These are phyloP conservation scores for Recurvomyces mirabilis DNA, from an alignment of 495 filamentous ascomycete species.

Conservation along the genomic window DNA sequence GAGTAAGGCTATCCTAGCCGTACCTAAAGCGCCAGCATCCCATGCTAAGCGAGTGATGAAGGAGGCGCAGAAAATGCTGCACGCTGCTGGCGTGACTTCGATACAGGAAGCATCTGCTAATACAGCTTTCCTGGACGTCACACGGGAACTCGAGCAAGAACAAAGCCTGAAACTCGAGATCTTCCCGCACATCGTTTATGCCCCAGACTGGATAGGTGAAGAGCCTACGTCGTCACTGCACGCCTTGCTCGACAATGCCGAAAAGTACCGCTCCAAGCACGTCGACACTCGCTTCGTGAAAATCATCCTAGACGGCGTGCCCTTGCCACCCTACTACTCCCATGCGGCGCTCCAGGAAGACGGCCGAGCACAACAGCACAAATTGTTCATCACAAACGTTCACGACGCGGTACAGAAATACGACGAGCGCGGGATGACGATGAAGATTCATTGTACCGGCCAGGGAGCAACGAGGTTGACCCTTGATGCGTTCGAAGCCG, in stretches of 20 bases:
- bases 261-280: conserved; percentile 12
- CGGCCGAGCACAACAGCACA: neutral
- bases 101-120: conserved; percentile 17
- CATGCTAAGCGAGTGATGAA: conserved; percentile 15
- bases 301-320: conserved; percentile 19
- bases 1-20: conserved; percentile 8
- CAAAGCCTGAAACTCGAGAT: conserved; percentile 11
- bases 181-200: conserved; percentile 16
- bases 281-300: conserved; percentile 20
- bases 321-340: conserved; percentile 12
- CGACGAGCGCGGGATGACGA: conserved; percentile 1
- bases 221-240: conserved; percentile 4
- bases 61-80: conserved; percentile 9
- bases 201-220: conserved; percentile 8
- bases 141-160: conserved; percentile 15
- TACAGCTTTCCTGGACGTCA: conserved; percentile 6
- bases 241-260: conserved; percentile 8
- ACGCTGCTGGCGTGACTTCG: conserved; percentile 13
- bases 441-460: conserved; percentile 16
- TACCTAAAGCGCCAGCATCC: conserved; percentile 6
- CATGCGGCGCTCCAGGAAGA: conserved; percentile 10
- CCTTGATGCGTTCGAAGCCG: conserved; percentile 8
- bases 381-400: neutral
- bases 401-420: neutral
- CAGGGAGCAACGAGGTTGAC: conserved; percentile 11